These are phyloP conservation scores for Xylaria scruposa DNA, from an alignment of 495 filamentous ascomycete species.

Conservation along the genomic window DNA sequence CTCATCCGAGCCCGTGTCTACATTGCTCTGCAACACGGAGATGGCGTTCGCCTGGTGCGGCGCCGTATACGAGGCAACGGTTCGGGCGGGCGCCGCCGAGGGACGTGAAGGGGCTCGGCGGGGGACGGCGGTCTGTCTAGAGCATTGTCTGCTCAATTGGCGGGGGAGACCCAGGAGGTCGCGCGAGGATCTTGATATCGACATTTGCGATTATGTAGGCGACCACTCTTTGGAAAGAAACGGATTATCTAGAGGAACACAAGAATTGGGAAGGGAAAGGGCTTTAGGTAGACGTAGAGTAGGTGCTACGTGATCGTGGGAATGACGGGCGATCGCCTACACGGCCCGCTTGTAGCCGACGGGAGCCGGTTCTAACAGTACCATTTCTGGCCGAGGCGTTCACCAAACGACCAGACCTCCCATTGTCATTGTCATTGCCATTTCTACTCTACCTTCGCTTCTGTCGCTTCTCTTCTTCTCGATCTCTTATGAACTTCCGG, in stretches of 20 bases:
- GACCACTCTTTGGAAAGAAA: neutral
- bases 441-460: constrained; percentile 4
- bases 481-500: constrained; percentile 4
- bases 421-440: neutral
- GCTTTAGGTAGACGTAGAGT: neutral
- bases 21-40: constrained; percentile 74
- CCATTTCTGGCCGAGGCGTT: constrained; percentile 8
- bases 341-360: constrained; percentile 46
- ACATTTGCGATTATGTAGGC: constrained; percentile 37
- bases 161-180: constrained; percentile 46
- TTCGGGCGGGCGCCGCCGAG: constrained; percentile 37
- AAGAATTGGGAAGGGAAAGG: constrained; percentile 7
- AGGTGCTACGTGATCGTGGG: neutral
- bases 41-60: constrained; percentile 75
- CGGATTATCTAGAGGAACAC: neutral
- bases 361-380: constrained; percentile 36
- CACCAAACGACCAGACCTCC: neutral
- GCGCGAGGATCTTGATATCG: constrained; percentile 43
- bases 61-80: constrained; percentile 66
- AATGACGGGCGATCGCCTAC: constrained; percentile 10
- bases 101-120: constrained; percentile 31
- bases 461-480: neutral
- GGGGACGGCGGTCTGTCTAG: constrained; percentile 29
- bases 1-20: constrained; percentile 78
- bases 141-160: constrained; percentile 49